A percentile compares a stretch with the other conserved stretches of the same genome.
phyloP scores from a whole-genome alignment of 2,329 filamentous ascomycete genomes.

The Pyrenophora teres region DNA sequence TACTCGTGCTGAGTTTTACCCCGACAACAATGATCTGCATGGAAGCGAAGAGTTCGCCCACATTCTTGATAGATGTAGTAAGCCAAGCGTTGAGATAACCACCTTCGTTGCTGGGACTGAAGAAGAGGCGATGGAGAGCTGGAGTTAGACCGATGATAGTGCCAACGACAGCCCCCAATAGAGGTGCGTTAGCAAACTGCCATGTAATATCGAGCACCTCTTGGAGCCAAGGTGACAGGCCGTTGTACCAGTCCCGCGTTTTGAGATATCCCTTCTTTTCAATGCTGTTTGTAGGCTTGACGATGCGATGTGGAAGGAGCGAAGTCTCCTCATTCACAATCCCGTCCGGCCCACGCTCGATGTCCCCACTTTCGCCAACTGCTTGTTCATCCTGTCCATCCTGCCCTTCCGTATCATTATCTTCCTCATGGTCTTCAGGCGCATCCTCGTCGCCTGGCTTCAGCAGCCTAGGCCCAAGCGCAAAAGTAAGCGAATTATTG shows the following conservation, averaged over 20 bases:
- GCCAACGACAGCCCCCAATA: slow-evolving; percentile 65
- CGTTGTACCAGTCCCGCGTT: slow-evolving; percentile 42
- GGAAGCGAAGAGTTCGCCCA: slow-evolving; percentile 67
- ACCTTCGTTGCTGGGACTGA: slow-evolving; percentile 60
- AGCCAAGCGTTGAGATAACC: slow-evolving; percentile 71
- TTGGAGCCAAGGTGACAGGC: slow-evolving; percentile 47
- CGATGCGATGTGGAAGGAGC: slow-evolving; percentile 53
- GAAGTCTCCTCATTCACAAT: slow-evolving; percentile 55
- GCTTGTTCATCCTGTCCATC: slow-evolving; percentile 19
- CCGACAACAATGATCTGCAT: slow-evolving; percentile 70
- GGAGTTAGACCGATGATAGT: slow-evolving; percentile 65
- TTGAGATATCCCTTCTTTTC: slow-evolving; percentile 42
- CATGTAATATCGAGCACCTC: slow-evolving; percentile 50
- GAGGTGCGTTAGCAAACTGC: slow-evolving; percentile 64
- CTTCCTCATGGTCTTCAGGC: slow-evolving; percentile 39
- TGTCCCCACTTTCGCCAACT: slow-evolving; percentile 24
- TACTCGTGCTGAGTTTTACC: slow-evolving; percentile 64
- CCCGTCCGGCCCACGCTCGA: slow-evolving; percentile 31
- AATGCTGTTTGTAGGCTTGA: slow-evolving; percentile 32
- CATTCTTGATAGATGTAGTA: slow-evolving; percentile 63
- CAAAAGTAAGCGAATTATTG: slow-evolving; percentile 67
- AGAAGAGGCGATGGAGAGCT: slow-evolving; percentile 65
- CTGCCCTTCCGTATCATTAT: background rate
- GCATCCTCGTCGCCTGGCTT: slow-evolving; percentile 52
- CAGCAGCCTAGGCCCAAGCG: slow-evolving; percentile 64